phyloP scores from a whole-genome alignment of 2,329 filamentous ascomycete species.

The Aureobasidium sp. region DNA sequence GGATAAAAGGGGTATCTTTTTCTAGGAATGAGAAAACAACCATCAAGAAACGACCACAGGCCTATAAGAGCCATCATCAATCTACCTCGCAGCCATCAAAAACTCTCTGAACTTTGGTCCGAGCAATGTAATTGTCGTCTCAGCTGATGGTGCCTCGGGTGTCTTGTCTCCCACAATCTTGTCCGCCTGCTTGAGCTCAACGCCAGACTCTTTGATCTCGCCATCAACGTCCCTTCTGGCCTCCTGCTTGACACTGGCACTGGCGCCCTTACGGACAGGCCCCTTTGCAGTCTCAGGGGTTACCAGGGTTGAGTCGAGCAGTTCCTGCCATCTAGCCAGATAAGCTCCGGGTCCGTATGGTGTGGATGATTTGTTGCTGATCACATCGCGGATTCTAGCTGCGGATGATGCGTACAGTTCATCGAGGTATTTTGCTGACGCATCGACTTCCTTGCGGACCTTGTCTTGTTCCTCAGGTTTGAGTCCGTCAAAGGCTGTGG shows the following conservation, averaged over 20 bases:
- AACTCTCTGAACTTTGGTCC: slow-evolving; percentile 28
- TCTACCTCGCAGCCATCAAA: slow-evolving; percentile 16
- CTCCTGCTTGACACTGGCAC: slow-evolving; percentile 30
- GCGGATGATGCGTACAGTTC: slow-evolving; percentile 48
- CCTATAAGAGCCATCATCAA: too few relatives aligned
- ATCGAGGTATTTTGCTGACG: slow-evolving; percentile 54
- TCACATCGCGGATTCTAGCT: slow-evolving; percentile 50
- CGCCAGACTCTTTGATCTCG: slow-evolving; percentile 21
- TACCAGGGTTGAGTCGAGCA: slow-evolving; percentile 63
- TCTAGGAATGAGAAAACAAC: not conserved
- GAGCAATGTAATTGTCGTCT: slow-evolving; percentile 27
- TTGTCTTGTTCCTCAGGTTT: slow-evolving; percentile 38
- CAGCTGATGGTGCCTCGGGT: slow-evolving; percentile 27
- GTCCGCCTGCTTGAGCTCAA: slow-evolving; percentile 25
- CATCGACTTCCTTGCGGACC: slow-evolving; percentile 49
- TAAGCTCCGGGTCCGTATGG: slow-evolving; percentile 64
- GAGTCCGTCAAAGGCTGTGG: slow-evolving; percentile 41
- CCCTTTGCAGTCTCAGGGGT: slow-evolving; percentile 52
- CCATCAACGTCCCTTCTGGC: slow-evolving; percentile 31
- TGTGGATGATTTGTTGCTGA: slow-evolving; percentile 34
- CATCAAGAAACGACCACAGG: not conserved
- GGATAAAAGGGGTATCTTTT: not conserved
- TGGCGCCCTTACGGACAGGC: slow-evolving; percentile 39
- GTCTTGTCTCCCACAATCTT: slow-evolving; percentile 26
- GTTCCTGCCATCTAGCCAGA: slow-evolving; percentile 62